Percentiles rank a stretch among this genome's conserved stretches.
Evolutionary conservation across 805 yeast genomes (phyloP).

Genomic region (Myxozyma neglecta): DNA sequence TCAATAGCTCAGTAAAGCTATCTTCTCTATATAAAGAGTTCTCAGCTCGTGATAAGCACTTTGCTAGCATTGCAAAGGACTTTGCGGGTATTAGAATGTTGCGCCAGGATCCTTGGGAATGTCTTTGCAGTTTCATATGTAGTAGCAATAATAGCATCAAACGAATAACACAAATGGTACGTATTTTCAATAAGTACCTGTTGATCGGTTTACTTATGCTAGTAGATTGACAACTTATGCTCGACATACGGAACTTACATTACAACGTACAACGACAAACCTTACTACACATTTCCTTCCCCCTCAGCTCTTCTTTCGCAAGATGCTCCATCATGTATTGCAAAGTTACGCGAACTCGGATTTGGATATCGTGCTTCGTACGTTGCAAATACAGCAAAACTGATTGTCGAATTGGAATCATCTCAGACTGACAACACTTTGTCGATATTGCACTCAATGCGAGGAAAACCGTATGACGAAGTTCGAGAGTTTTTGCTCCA

Average conservation of each 20-base stretch:
- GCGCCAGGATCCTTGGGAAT: constrained; percentile 97
- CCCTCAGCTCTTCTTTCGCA: constrained; percentile 43
- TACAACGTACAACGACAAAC: constrained; percentile 52
- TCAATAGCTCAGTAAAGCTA: constrained; percentile 62
- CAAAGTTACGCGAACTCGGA: constrained; percentile 46
- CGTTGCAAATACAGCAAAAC: constrained; percentile 71
- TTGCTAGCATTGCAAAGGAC: constrained; percentile 39
- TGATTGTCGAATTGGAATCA: constrained; percentile 45
- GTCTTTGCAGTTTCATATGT: constrained; percentile 84
- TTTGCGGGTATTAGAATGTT: constrained; percentile 78
- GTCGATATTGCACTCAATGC: constrained; percentile 44
- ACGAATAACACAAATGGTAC: constrained; percentile 87
- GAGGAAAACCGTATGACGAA: constrained; percentile 50
- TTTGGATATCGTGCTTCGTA: constrained; percentile 94
- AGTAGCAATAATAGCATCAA: constrained; percentile 95
- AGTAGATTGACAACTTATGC: constrained; percentile 57
- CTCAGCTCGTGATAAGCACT: constrained; percentile 56
- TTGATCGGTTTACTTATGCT: not conserved
- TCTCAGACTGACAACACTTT: not conserved
- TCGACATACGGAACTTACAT: constrained; percentile 65
- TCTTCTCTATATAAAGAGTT: constrained; percentile 59
- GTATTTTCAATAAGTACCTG: not conserved
- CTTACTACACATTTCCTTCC: constrained; percentile 72
- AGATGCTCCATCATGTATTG: constrained; percentile 41
- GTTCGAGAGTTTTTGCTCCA: constrained; percentile 61